A percentile compares a stretch with the other conserved stretches of the same genome.
Conservation (phyloP, 176 grass and related monocot species). For the Hyparrhenia diplandra region DNA sequence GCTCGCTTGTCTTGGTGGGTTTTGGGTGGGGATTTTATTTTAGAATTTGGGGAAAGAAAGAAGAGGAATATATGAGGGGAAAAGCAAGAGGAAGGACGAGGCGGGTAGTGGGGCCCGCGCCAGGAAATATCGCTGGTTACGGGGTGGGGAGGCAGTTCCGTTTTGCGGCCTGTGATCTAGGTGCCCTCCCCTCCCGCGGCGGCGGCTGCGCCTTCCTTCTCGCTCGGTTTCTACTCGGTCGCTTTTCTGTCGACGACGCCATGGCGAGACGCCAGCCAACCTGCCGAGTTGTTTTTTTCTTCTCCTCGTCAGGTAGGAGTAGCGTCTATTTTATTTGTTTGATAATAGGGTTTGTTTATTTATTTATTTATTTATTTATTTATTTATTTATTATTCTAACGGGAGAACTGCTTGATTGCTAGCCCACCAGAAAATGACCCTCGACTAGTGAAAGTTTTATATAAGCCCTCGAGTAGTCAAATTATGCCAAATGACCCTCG, state of each 20-base stretch:
- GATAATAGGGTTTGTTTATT: background rate
- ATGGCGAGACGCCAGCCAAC: background rate
- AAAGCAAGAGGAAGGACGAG: background rate
- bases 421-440: background rate
- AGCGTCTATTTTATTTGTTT: background rate
- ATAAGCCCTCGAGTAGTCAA: too few relatives aligned
- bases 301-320: background rate
- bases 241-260: background rate
- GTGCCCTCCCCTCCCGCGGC: too few relatives aligned
- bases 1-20: background rate
- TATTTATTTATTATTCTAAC: background rate
- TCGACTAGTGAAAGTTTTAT: background rate
- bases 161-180: constrained; percentile 8
- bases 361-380: background rate
- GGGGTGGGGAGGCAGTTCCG: background rate
- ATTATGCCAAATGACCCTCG: background rate
- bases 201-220: background rate
- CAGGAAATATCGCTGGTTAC: constrained; percentile 21
- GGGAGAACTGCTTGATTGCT: background rate
- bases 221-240: background rate
- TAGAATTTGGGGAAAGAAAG: background rate
- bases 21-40: constrained; percentile 30
- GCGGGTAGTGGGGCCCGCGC: background rate
- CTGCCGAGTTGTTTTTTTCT: background rate
- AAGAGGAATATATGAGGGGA: background rate